A percentile compares a stretch with the other conserved stretches of the same genome.
These are phyloP conservation scores for Trichophyton mentagrophytes DNA, from an alignment of 2,329 filamentous ascomycete species.

Conservation along the genomic window DNA sequence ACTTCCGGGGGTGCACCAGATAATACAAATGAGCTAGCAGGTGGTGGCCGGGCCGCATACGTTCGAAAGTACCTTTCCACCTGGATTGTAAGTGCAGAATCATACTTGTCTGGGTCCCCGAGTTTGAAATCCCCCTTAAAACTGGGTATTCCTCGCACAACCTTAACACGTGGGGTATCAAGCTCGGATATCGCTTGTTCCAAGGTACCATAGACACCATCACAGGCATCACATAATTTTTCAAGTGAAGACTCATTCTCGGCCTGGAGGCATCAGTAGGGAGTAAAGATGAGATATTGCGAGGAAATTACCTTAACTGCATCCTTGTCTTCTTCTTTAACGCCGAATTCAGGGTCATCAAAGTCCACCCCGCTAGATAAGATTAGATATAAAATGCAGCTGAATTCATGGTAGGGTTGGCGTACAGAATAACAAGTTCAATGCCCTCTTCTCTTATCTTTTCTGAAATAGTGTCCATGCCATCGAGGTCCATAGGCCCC, in stretches of 20 bases:
- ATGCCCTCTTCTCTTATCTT: constrained; percentile 68
- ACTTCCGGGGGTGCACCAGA: constrained; percentile 32
- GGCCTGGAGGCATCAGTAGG: constrained; percentile 30
- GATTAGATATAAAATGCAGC: constrained; percentile 16
- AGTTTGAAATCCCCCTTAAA: constrained; percentile 72
- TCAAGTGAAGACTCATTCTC: constrained; percentile 60
- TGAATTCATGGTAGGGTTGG: constrained; percentile 14
- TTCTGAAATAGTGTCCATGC: constrained; percentile 53
- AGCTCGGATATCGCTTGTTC: constrained; percentile 74
- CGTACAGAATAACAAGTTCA: constrained; percentile 65
- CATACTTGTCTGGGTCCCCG: constrained; percentile 61
- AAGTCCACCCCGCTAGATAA: constrained; percentile 69
- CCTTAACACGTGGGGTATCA: constrained; percentile 62
- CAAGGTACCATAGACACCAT: constrained; percentile 69
- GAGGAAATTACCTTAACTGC: constrained; percentile 45
- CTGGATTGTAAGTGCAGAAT: constrained; percentile 65
- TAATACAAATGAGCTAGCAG: constrained; percentile 64
- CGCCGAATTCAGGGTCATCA: constrained; percentile 76
- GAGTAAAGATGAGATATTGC: not conserved
- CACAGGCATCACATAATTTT: constrained; percentile 52
- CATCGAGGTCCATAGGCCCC: constrained; percentile 59
- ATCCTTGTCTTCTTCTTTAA: constrained; percentile 82
- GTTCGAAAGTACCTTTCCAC: constrained; percentile 87
- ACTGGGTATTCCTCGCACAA: constrained; percentile 58
- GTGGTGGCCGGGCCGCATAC: constrained; percentile 58